Evolutionary conservation across 768 basidiomycete species (phyloP), one percentile per base, ranked within the genome.

Genomic region (Rubroboletus satanas): DNA sequence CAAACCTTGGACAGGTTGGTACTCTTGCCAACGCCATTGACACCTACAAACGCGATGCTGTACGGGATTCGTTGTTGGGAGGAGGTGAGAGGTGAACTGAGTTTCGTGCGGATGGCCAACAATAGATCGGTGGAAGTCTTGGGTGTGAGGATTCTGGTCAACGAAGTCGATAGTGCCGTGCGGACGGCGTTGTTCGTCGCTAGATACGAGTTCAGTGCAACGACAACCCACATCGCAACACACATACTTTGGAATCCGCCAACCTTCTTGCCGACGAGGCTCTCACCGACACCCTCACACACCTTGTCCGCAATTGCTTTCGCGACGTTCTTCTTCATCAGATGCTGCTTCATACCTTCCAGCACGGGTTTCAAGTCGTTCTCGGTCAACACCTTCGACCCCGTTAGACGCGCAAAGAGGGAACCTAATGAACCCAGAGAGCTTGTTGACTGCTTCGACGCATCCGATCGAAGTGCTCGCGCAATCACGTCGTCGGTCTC

Each of bases 251-350:
- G 87, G 71, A 96, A 90, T 1, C 93, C 84, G 42, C 90, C 90
- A 9, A 95, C 83, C 71, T 91, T 94, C 73, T 90, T 93, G 7
- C 97, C 97, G 11, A 94, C 80, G 32, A 99, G 78, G 41, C 82
- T 83, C 65, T 92, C 85, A 1, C 92, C 93, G n/a, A 99, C 93
- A 7, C 90, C 84, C 67, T 96, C 93, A 64, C 94, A 96, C 11
- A 99, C 83, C 70, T 94, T 93, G 57, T 95, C 93, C 12, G 95
- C 80, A 58, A 98, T 98, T 55, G 95, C 93, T 71, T 84, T 90
- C 5, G 97, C 97, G 5, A 99, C 97, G 65, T 99, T 99, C 78
- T 98, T 98, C 74, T 88, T 85, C 94, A 98, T 98, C 43, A 99
- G 77, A 71, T 98, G 96, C 57, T 95, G 92, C 70, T 96, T 94